A percentile compares a stretch with the other conserved stretches of the same genome.
Conservation (phyloP, 164 flowering plant genomes). For the grape (Vitis vinifera) region ASM3070453v1 NC_081817.1:941001-941500, state of each 20-base stretch:
- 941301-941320: conserved; percentile 52
- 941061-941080: no score
- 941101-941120: no score
- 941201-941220: no score
- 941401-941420: neutral
- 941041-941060: no score
- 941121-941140: no score
- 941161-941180: no score
- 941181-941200: no score
- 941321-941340: conserved; percentile 34
- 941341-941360: conserved; percentile 69
- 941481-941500: conserved; percentile 80
- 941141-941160: no score
- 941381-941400: neutral
- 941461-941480: conserved; percentile 80
- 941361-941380: conserved; percentile 44
- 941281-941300: conserved; percentile 25
- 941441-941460: conserved; percentile 35
- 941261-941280: conserved; percentile 42
- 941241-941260: conserved; percentile 42
- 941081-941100: no score
- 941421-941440: neutral
- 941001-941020: no score
- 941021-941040: no score
- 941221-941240: conserved; percentile 42